Evolutionary conservation across 441 rosid genomes (phyloP), one percentile per base, ranked within the genome.

Genomic region (Iberis amara): DNA sequence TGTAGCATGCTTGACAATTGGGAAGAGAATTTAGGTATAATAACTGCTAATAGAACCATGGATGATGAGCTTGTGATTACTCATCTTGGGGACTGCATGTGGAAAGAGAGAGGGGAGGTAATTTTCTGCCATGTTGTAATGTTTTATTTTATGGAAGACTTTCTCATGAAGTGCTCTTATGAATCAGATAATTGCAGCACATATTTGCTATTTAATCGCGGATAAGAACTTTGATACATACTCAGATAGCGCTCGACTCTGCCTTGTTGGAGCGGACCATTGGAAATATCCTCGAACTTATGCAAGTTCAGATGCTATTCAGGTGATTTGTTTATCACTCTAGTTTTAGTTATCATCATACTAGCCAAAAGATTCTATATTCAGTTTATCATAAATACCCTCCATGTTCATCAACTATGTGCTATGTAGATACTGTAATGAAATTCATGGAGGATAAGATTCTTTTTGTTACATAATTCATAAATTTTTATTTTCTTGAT

Each of bases 21-120:
- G 97, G 97, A 86, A 66, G 91, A 90, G 65, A 90, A 90, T 73
- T 76, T 90, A 75, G 94, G 94, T 55, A 79, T 85, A 26, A 86
- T 90, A 65, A 77, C 97, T 66, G 97, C 94, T 55, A 90, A 90
- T 68, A 81, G 97, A 69, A 90, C 94, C 53, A 81, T 85, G 62
- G 92, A 77, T 72, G 96, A 90, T 43, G 97, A 86, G 57, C 94
- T 86, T 68, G 97, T 90, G 57, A 76, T 90, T 41, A 73, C 82
- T 28, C 97, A 90, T 71, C 96, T 90, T n/a, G 97, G 97, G 27
- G 97, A 90, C 77, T 82, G 92, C 78, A 57, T 90, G 45, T 90
- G 94, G 97, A 90, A 77, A 81, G 97, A 90, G 49, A 78, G 79
- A 68, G 83, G 91, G 68, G 96, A 86, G 96, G 97, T 90, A 30